These are phyloP conservation scores for Usnea hakonensis DNA, from an alignment of 495 filamentous ascomycete species.

Conservation along the genomic window DNA sequence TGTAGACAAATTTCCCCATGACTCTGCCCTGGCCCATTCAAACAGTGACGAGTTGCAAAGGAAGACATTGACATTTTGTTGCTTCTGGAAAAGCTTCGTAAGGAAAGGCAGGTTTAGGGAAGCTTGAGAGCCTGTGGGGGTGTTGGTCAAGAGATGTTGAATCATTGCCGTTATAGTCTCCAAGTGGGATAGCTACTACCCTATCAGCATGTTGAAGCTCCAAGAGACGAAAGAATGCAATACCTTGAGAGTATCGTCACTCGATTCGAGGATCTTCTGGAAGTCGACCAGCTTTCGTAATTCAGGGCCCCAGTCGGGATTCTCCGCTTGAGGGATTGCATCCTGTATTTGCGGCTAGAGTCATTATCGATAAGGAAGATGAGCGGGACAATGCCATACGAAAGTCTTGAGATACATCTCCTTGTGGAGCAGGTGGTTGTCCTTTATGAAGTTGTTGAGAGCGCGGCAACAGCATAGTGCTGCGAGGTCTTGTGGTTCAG, in stretches of 20 bases:
- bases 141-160: conserved; percentile 25
- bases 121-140: conserved; percentile 7
- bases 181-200: background rate
- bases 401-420: conserved; percentile 43
- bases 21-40: conserved; percentile 30
- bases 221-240: background rate
- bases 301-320: conserved; percentile 38
- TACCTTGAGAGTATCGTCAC: conserved; percentile 33
- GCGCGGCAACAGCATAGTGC: conserved; percentile 40
- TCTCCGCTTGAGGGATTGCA: conserved; percentile 26
- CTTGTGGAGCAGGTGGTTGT: conserved; percentile 46
- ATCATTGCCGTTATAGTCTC: conserved; percentile 3
- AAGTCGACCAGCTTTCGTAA: conserved; percentile 43
- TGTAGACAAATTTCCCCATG: conserved; percentile 7
- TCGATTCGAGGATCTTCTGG: conserved; percentile 34
- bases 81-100: conserved; percentile 24
- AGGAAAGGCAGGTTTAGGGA: conserved; percentile 31
- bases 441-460: conserved; percentile 40
- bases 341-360: conserved; percentile 30
- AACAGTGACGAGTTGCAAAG: conserved; percentile 48
- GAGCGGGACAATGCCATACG: conserved; percentile 27
- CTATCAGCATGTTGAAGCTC: background rate
- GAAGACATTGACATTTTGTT: conserved; percentile 37
- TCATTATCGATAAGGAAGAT: background rate
- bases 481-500: conserved; percentile 47